Conservation (phyloP, 2,329 filamentous ascomycete genomes). For the Neurospora sp. region DNA sequence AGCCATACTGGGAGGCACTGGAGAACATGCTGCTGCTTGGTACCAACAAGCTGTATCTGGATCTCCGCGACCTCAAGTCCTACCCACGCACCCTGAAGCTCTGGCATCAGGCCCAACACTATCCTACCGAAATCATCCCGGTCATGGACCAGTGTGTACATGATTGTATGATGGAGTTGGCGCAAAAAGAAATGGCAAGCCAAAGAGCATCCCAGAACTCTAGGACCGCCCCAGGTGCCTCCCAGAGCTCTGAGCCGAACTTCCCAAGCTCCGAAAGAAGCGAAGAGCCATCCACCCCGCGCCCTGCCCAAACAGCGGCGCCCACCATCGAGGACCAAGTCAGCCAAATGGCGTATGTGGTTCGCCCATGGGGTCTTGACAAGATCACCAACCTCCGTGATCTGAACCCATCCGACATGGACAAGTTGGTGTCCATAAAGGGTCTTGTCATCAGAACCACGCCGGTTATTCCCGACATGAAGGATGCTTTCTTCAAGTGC, state of each 20-base stretch:
- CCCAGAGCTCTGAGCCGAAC: conserved; percentile 62
- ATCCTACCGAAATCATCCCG: conserved; percentile 91
- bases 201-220: conserved; percentile 53
- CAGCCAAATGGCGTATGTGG: conserved; percentile 69
- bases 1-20: conserved; percentile 76
- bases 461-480: conserved; percentile 97
- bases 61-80: conserved; percentile 79
- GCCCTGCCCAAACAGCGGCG: conserved; percentile 31
- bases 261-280: conserved; percentile 71
- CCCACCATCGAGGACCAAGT: conserved; percentile 70
- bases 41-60: conserved; percentile 74
- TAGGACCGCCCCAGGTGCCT: conserved; percentile 35
- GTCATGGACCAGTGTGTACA: conserved; percentile 94
- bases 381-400: conserved; percentile 84
- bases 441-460: conserved; percentile 93
- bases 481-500: conserved; percentile 95
- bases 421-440: conserved; percentile 90
- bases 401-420: conserved; percentile 87
- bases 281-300: conserved; percentile 38
- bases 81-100: conserved; percentile 90
- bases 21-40: conserved; percentile 87
- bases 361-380: conserved; percentile 83
- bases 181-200: conserved; percentile 66
- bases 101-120: conserved; percentile 90
- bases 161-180: conserved; percentile 85